Evolutionary conservation across 768 basidiomycete species (phyloP).

Genomic region (Aureoboletus auriporus): DNA sequence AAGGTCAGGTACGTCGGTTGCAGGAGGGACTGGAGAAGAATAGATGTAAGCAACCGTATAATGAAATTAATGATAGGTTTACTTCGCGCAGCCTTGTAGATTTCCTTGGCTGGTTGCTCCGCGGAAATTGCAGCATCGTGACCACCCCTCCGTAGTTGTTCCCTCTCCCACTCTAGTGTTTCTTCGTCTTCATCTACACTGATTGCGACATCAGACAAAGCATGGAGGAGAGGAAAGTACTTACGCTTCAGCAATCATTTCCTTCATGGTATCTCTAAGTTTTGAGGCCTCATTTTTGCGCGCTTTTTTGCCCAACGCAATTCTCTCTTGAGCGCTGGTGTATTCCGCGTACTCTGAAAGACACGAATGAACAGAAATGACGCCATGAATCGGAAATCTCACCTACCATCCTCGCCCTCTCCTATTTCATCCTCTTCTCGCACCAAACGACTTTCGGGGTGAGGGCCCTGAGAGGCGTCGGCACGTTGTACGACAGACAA

Average conservation of each 20-base stretch:
- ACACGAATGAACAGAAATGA: conserved; percentile 8
- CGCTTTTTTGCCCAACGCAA: conserved; percentile 81
- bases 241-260: conserved; percentile 80
- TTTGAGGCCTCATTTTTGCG: conserved; percentile 66
- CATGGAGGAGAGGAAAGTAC: conserved; percentile 23
- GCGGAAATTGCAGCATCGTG: conserved; percentile 39
- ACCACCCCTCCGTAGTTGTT: conserved; percentile 76
- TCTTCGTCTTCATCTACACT: conserved; percentile 86
- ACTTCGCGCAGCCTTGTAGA: conserved; percentile 75
- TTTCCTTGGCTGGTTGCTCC: conserved; percentile 42
- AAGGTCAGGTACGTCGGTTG: conserved; percentile 61
- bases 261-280: conserved; percentile 66
- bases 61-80: conserved; percentile 21
- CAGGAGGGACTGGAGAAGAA: conserved; percentile 54
- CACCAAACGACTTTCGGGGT: conserved; percentile 78
- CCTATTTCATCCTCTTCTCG: conserved; percentile 87
- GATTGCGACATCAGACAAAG: conserved; percentile 3
- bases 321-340: conserved; percentile 82
- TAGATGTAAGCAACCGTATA: conserved; percentile 10
- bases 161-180: conserved; percentile 79
- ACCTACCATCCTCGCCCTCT: conserved; percentile 81
- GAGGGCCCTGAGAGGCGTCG: conserved; percentile 63
- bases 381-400: background rate
- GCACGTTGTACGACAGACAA: conserved; percentile 58
- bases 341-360: conserved; percentile 76